Base-by-base conservation (phyloP, 2,329 filamentous ascomycete species). In the Sarocladiaceae sp. region DNA sequence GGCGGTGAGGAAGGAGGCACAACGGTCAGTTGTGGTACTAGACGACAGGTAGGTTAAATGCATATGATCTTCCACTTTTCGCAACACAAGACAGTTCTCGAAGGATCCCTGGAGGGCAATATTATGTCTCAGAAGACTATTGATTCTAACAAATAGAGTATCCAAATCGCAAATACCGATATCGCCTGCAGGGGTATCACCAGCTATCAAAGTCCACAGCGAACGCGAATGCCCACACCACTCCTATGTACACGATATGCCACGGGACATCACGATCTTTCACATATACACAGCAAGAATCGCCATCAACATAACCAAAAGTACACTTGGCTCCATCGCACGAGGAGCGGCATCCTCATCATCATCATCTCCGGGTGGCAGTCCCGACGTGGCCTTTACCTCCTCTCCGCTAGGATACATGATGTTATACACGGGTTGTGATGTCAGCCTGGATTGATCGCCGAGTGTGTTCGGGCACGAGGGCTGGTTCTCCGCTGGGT, bases 381-480 rank as follows among this genome's bases (percentile, higher is more conserved):
- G 13, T 11, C 29, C 47, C 5, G 25, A 33, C n/a, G 44, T 37
- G 6, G 73, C 74, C 20, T 69, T 54, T 1, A 76, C 69, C 47
- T 62, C 67, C 26, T 72, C 57, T 2, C 75, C 76, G 2, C 64
- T 71, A 1, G 70, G 71, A 53, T 79, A 79, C 22, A 63, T 58
- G 37, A 79, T 71, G 55, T 79, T 76, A 50, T 68, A 75, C 4
- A 79, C 76, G 0, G 73, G 70, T 1, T 65, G 55, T 4, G 59
- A 59, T 15, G 66, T 68, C 46, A 79, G 60, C 3, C 49, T 28
- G 1, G 61, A 60, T 2, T 64, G 62, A 10, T 64, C 51, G 36
- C 76, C 76, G 12, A 78, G 65, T 3, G 60, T 64, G 58, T 75
- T 68, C 1, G 66, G 55, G 58, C 76, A 79, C 2, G 60, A 62